Percentiles rank a stretch among this genome's conserved stretches.
Conservation (phyloP, 129 eudicot genomes). For the Saussurea involucrata region DNA sequence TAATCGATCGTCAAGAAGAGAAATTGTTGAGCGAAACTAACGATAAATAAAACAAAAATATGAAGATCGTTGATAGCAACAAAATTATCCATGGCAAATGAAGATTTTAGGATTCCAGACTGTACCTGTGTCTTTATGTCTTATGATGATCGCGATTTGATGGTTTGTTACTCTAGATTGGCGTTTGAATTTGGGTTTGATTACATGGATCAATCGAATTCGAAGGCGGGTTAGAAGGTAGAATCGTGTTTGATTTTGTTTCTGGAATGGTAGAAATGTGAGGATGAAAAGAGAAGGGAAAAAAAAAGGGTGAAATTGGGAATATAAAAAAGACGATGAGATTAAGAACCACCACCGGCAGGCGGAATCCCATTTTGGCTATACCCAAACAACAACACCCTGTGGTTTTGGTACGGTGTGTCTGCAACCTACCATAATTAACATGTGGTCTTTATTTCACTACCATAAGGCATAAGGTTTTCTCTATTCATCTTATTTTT, state of each 20-base stretch:
- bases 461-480: too few species aligned
- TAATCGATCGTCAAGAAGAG: not conserved
- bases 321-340: conserved; percentile 5
- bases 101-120: not conserved
- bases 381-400: conserved; percentile 1
- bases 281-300: not conserved
- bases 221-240: not conserved
- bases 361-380: conserved; percentile 2
- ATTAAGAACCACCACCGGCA: conserved; percentile 13
- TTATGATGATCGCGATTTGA: not conserved
- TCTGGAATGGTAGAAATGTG: not conserved
- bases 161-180: not conserved
- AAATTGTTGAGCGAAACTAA: not conserved
- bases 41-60: not conserved
- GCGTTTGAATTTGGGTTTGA: not conserved
- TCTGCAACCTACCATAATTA: conserved; percentile 8
- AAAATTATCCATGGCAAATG: not conserved
- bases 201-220: not conserved
- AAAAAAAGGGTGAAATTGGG: conserved; percentile 11
- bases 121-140: not conserved
- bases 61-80: not conserved
- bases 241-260: not conserved
- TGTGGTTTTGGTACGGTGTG: conserved; percentile 7
- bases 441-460: not conserved
- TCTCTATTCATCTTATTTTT: too few species aligned